These are phyloP conservation scores for Lasiosphaeria hispida DNA, from an alignment of 495 filamentous ascomycete species.

Conservation along the genomic window DNA sequence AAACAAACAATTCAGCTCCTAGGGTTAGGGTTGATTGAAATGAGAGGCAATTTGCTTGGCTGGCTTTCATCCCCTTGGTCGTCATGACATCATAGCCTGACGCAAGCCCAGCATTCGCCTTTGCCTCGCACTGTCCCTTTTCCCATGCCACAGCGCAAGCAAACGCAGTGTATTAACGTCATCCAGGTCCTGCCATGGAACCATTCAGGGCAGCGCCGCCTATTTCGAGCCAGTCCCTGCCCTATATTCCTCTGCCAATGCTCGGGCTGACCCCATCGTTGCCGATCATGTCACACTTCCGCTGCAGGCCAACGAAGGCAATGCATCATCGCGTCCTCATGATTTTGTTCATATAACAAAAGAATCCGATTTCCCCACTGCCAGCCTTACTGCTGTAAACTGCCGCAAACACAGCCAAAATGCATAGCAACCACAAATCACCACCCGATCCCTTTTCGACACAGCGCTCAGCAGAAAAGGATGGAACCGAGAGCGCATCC, in stretches of 20 bases:
- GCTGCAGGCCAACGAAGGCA: no score
- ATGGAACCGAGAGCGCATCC: neutral
- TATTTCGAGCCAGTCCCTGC: no score
- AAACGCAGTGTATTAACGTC: neutral
- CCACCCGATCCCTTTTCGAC: neutral
- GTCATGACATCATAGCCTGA: constrained; percentile 2
- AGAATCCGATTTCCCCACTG: neutral
- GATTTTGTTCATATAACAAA: neutral
- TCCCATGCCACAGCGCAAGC: neutral
- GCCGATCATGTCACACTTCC: no score
- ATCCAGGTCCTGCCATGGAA: neutral
- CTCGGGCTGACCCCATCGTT: no score
- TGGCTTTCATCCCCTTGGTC: no score
- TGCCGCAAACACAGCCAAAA: neutral
- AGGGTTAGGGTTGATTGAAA: no score
- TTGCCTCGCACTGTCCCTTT: no score
- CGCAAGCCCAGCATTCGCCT: neutral
- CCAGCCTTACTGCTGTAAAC: neutral
- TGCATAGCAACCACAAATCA: neutral
- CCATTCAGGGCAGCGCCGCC: no score
- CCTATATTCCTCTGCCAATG: no score
- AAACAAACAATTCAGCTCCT: no score
- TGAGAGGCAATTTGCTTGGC: no score
- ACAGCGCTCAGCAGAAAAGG: neutral
- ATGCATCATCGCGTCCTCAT: no score